phyloP scores from a whole-genome alignment of 352 stramenopile species.

The Pythium insidiosum region DNA sequence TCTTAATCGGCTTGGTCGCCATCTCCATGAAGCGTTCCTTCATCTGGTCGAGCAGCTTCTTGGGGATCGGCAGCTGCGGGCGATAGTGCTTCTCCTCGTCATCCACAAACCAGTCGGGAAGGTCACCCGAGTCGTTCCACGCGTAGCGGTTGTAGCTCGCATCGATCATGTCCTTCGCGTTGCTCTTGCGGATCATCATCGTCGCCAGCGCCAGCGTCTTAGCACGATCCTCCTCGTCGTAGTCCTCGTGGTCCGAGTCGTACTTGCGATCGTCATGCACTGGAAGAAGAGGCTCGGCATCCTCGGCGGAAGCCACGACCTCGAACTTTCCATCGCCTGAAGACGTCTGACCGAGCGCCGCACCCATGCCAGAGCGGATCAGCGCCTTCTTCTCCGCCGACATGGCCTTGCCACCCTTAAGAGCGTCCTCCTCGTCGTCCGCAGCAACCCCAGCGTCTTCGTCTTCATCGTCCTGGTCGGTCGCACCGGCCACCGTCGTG shows the following conservation, averaged over 20 bases:
- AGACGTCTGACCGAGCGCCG: constrained; percentile 21
- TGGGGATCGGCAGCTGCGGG: constrained; percentile 95
- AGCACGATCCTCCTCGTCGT: constrained; percentile 96
- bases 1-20: constrained; percentile 97
- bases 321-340: constrained; percentile 38
- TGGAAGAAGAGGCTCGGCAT: constrained; percentile 30
- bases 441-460: constrained; percentile 13
- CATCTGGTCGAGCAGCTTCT: constrained; percentile 97
- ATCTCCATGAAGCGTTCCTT: constrained; percentile 95
- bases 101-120: constrained; percentile 98
- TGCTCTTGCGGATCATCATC: constrained; percentile 97
- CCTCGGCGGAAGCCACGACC: constrained; percentile 27
- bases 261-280: constrained; percentile 90
- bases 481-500: constrained; percentile 27
- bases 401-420: too few relatives aligned
- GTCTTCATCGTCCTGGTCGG: constrained; percentile 37
- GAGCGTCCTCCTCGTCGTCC: constrained; percentile 29
- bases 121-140: constrained; percentile 95
- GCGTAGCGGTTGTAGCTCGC: constrained; percentile 99
- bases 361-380: constrained; percentile 84
- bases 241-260: constrained; percentile 95
- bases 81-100: constrained; percentile 96
- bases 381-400: constrained; percentile 71
- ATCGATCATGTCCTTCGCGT: constrained; percentile 98
- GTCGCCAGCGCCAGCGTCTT: constrained; percentile 95